phyloP scores from a whole-genome alignment of 352 stramenopile species.

The Globisporangium recalcitrans region DNA sequence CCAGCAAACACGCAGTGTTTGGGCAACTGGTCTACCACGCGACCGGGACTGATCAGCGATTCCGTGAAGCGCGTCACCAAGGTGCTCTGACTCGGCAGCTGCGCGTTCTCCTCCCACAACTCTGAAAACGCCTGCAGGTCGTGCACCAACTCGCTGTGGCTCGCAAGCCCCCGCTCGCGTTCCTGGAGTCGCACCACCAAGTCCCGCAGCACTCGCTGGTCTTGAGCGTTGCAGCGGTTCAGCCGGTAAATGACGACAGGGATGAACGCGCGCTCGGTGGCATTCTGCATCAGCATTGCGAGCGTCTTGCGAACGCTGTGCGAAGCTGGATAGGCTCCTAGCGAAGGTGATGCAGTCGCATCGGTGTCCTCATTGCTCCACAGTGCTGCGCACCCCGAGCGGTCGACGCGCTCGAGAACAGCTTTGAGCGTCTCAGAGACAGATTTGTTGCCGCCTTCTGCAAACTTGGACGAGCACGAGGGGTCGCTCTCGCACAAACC shows the following conservation, averaged over 20 bases:
- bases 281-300: constrained; percentile 38
- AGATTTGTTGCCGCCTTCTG: constrained; percentile 9
- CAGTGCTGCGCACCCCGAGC: constrained; percentile 1
- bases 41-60: constrained; percentile 36
- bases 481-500: constrained; percentile 34
- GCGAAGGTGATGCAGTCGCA: not conserved
- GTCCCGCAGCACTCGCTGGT: constrained; percentile 32
- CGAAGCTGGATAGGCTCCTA: not conserved
- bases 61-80: constrained; percentile 40
- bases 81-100: constrained; percentile 28
- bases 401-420: constrained; percentile 27
- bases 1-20: constrained; percentile 55
- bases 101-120: constrained; percentile 46
- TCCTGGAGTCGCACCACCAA: constrained; percentile 29
- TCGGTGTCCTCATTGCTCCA: not conserved
- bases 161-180: not conserved
- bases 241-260: constrained; percentile 48
- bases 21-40: constrained; percentile 32
- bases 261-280: constrained; percentile 43
- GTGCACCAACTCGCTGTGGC: constrained; percentile 24
- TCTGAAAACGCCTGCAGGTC: constrained; percentile 67
- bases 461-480: constrained; percentile 31
- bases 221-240: constrained; percentile 37
- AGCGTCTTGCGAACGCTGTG: constrained; percentile 19
- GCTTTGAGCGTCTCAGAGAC: constrained; percentile 30